These are phyloP conservation scores for Cladophialophora carrionii DNA, from an alignment of 2,329 filamentous ascomycete species.

Conservation along the genomic window DNA sequence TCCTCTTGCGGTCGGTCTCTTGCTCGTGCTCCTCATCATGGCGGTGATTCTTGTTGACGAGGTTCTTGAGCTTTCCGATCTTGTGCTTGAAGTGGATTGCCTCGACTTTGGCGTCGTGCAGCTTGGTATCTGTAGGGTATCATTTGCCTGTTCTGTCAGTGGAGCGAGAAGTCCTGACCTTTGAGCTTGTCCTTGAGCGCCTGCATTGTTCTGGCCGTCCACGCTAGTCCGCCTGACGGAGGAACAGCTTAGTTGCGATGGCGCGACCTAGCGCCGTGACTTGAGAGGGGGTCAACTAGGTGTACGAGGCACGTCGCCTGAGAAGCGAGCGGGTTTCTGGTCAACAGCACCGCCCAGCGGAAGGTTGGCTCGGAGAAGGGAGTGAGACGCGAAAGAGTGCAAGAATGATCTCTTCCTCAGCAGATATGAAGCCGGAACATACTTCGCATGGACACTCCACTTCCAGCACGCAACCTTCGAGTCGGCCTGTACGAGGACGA, in stretches of 20 bases:
- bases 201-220: slow-evolving; percentile 27
- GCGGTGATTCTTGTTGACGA: slow-evolving; percentile 84
- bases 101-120: slow-evolving; percentile 53
- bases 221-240: not conserved
- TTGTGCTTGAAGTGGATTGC: slow-evolving; percentile 64
- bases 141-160: slow-evolving; percentile 11
- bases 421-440: slow-evolving; percentile 12
- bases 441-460: slow-evolving; percentile 1
- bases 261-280: not conserved
- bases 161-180: slow-evolving; percentile 27
- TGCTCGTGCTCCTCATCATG: slow-evolving; percentile 94
- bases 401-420: not conserved
- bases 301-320: not conserved
- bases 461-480: not conserved
- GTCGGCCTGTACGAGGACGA: not conserved
- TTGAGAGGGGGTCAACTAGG: not conserved
- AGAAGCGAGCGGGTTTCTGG: not conserved
- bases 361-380: not conserved
- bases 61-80: slow-evolving; percentile 66
- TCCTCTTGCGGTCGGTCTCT: slow-evolving; percentile 77
- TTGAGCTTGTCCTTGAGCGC: slow-evolving; percentile 37
- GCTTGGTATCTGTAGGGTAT: slow-evolving; percentile 42
- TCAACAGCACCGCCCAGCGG: not conserved
- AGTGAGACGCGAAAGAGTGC: not conserved
- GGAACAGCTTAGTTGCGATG: slow-evolving; percentile 3